phyloP scores from a whole-genome alignment of 2,329 filamentous ascomycete genomes.

The Pseudomassariella vexata region DNA sequence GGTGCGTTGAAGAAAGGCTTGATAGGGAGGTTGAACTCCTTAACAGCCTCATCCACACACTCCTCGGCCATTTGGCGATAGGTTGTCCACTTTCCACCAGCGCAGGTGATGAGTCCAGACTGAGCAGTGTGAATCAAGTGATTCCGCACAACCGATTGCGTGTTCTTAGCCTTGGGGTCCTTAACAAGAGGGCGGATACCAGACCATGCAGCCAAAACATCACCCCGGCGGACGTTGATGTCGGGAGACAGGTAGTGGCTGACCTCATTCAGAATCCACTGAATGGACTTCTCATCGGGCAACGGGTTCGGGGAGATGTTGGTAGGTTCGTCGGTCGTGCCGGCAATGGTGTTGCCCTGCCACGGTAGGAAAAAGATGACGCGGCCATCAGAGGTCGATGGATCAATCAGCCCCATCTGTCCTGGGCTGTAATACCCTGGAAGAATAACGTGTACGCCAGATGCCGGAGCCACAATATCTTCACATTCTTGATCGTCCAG shows the following conservation, averaged over 20 bases:
- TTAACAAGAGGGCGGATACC: slow-evolving; percentile 82
- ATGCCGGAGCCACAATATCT: slow-evolving; percentile 80
- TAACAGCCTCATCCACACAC: slow-evolving; percentile 74
- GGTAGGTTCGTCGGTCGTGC: slow-evolving; percentile 77
- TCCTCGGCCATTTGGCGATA: slow-evolving; percentile 93
- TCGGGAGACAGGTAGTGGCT: slow-evolving; percentile 76
- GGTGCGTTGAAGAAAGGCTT: slow-evolving; percentile 53
- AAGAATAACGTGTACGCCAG: slow-evolving; percentile 80
- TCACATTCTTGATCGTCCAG: slow-evolving; percentile 68
- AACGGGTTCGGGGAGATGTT: slow-evolving; percentile 67
- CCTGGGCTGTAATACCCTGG: slow-evolving; percentile 81
- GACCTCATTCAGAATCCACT: slow-evolving; percentile 83
- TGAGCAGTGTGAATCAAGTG: slow-evolving; percentile 76
- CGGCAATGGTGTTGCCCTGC: slow-evolving; percentile 89
- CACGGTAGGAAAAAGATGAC: slow-evolving; percentile 92
- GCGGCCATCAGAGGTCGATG: slow-evolving; percentile 78
- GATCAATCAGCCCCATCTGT: slow-evolving; percentile 84
- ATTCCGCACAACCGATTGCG: slow-evolving; percentile 81
- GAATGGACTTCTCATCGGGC: slow-evolving; percentile 76
- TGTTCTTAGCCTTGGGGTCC: slow-evolving; percentile 79
- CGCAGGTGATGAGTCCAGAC: slow-evolving; percentile 77
- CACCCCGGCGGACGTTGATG: slow-evolving; percentile 76
- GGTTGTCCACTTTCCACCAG: slow-evolving; percentile 89
- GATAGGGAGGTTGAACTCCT: slow-evolving; percentile 58
- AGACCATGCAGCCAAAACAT: slow-evolving; percentile 87